phyloP scores from a whole-genome alignment of 176 grass and related monocot genomes.

The Elymus sibiricus region DNA sequence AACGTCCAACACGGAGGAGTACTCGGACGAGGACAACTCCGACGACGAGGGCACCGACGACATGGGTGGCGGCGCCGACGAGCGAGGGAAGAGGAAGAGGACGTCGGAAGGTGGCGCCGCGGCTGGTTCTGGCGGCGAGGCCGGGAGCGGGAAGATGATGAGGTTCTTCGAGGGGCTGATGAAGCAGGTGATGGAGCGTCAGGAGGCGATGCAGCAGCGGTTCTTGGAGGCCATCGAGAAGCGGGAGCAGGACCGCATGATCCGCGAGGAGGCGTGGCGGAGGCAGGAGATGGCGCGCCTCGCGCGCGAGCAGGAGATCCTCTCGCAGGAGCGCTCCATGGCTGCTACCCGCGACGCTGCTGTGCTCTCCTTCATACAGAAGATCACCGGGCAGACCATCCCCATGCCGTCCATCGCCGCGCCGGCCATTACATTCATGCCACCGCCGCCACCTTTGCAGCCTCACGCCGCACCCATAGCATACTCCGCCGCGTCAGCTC shows the following conservation, averaged over 20 bases:
- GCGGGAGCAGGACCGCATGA: conserved; percentile 91
- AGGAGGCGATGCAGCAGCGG: conserved; percentile 92
- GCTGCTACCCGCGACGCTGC: conserved; percentile 84
- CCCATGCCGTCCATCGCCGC: conserved; percentile 54
- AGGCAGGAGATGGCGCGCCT: conserved; percentile 89
- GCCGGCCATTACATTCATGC: conserved; percentile 40
- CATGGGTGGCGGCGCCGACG: conserved; percentile 28
- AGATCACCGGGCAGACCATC: conserved; percentile 83
- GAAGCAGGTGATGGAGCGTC: conserved; percentile 92
- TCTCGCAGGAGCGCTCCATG: conserved; percentile 83
- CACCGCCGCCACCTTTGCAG: conserved; percentile 19
- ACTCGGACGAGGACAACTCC: conserved; percentile 64
- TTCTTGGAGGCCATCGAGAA: conserved; percentile 94
- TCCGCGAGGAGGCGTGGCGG: conserved; percentile 94
- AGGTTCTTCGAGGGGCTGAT: conserved; percentile 86
- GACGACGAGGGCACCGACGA: conserved; percentile 76
- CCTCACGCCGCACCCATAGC: not conserved
- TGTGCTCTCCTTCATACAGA: conserved; percentile 90
- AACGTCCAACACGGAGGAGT: conserved; percentile 76
- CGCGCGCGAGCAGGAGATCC: conserved; percentile 81
- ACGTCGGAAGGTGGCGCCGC: conserved; percentile 22
- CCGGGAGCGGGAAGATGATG: conserved; percentile 68
- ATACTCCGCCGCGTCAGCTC: not conserved
- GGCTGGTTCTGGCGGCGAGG: not conserved
- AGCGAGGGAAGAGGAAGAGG: conserved; percentile 68